Percentiles rank a stretch among this genome's conserved stretches.
Conservation (phyloP, 495 filamentous ascomycete species). For the Aspergillus saccharolyticus region DNA sequence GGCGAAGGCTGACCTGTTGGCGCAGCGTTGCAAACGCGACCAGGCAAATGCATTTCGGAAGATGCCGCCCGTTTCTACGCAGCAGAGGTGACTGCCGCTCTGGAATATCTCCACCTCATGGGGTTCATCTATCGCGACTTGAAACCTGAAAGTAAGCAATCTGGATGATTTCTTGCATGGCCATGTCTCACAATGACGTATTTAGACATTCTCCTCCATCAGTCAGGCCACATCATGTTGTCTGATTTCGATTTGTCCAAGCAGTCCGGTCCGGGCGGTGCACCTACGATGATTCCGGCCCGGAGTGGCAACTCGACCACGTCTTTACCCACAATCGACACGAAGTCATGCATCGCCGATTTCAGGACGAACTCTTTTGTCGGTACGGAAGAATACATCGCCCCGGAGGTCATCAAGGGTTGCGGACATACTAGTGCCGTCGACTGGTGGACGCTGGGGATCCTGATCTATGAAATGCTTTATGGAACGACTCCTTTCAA, state of each 20-base stretch:
- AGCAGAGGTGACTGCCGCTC: conserved; percentile 92
- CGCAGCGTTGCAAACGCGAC: conserved; percentile 84
- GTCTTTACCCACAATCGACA: conserved; percentile 90
- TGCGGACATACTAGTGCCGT: conserved; percentile 97
- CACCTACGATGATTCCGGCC: conserved; percentile 93
- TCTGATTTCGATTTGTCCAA: conserved; percentile 98
- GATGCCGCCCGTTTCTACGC: conserved; percentile 98
- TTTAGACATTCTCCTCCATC: conserved; percentile 91
- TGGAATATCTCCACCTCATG: conserved; percentile 98
- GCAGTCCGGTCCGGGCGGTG: conserved; percentile 92
- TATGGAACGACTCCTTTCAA: conserved; percentile 98
- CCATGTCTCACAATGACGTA: conserved; percentile 8
- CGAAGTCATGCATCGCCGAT: conserved; percentile 96
- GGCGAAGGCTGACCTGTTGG: not conserved
- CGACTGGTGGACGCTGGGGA: conserved; percentile 98
- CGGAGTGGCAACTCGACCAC: conserved; percentile 75
- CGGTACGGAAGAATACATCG: conserved; percentile 97
- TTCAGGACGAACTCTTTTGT: conserved; percentile 99
- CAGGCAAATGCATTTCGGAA: conserved; percentile 93
- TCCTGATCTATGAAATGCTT: conserved; percentile 98
- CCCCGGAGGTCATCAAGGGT: conserved; percentile 96
- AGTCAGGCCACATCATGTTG: conserved; percentile 98
- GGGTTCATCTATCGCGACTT: conserved; percentile 98
- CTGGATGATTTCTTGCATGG: not conserved
- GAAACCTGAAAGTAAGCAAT: conserved; percentile 82